Base-by-base conservation (phyloP, 2,329 filamentous ascomycete species). In the Fusarium multiceps region DNA sequence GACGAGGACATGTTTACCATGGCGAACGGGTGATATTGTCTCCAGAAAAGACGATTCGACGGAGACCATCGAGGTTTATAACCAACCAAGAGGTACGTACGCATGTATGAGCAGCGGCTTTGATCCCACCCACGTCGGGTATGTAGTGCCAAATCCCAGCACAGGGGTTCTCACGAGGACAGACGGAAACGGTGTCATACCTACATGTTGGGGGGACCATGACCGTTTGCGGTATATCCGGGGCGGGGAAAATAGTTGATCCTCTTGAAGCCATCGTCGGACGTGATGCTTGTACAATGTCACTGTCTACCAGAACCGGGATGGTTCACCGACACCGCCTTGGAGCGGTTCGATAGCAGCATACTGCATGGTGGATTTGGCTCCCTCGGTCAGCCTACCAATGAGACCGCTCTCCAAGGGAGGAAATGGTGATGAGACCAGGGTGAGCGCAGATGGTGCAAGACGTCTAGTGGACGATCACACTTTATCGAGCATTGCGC, bases 241-340 rank as follows among this genome's bases (percentile, higher is more conserved):
- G 73, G 65, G 64, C 63, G 60, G 63, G 73, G 68, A 67, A 66
- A 63, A 74, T 69, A 61, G 60, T 73, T 74, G 68, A 72, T 74
- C 73, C 73, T 64, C 73, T 55, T 74, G 73, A 75, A 74, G 73
- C 58, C 69, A 74, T 74, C 72, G 71, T 71, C 63, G 71, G 57
- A 74, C 66, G 55, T 59, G 61, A 68, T 74, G 71, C 65, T 69
- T 61, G 66, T 73, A 75, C 70, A 75, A 74, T 74, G 74, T 66
- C 70, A 69, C 69, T 73, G 61, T 54, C 63, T 67, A 63, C 73
- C 56, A 74, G 69, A 71, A 68, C 70, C 48, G 61, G 73, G 70
- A 66, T 71, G 69, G 66, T 72, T 75, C 73, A 75, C 73, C 73
- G 73, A 75, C 73, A 75, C 73, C 72, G 73, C 72, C 72, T 63